Percentiles rank a stretch among this genome's conserved stretches.
Evolutionary conservation across 169 alveolate genomes (phyloP).

Genomic region (Eimeria sp.): DNA sequence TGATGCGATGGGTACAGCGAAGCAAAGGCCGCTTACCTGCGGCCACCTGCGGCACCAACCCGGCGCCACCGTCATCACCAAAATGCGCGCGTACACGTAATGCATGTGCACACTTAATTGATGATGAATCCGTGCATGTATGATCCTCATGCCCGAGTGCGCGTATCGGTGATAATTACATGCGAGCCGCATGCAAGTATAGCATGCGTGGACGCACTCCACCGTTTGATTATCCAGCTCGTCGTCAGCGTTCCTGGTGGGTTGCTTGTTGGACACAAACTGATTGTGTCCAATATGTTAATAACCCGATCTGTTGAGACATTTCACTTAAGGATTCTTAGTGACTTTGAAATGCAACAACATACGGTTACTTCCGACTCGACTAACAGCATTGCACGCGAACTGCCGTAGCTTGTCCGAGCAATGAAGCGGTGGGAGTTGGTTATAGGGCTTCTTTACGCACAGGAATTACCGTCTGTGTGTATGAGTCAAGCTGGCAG

Average conservation of each 20-base stretch:
- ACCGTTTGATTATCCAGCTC: not conserved
- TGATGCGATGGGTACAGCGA: not conserved
- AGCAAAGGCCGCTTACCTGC: slow-evolving; percentile 1
- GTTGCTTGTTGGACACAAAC: not conserved
- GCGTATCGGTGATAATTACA: not conserved
- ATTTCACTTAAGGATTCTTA: not conserved
- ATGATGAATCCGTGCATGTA: not conserved
- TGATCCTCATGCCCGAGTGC: not conserved
- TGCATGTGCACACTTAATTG: not conserved
- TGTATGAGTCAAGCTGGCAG: not conserved
- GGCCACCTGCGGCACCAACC: not conserved
- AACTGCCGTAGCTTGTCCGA: not conserved
- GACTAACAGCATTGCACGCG: not conserved
- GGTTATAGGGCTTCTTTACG: not conserved
- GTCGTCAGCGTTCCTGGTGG: not conserved
- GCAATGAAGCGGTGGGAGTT: not conserved
- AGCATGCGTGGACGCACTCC: not conserved
- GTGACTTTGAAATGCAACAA: not conserved
- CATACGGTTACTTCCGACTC: not conserved
- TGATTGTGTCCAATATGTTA: not conserved
- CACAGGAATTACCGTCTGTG: not conserved
- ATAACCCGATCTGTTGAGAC: not conserved
- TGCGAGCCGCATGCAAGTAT: not conserved
- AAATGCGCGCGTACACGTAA: not conserved
- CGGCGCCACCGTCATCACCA: not conserved